Conservation (phyloP, 2,329 filamentous ascomycete genomes). For the Sordariomycetes sp. region DNA sequence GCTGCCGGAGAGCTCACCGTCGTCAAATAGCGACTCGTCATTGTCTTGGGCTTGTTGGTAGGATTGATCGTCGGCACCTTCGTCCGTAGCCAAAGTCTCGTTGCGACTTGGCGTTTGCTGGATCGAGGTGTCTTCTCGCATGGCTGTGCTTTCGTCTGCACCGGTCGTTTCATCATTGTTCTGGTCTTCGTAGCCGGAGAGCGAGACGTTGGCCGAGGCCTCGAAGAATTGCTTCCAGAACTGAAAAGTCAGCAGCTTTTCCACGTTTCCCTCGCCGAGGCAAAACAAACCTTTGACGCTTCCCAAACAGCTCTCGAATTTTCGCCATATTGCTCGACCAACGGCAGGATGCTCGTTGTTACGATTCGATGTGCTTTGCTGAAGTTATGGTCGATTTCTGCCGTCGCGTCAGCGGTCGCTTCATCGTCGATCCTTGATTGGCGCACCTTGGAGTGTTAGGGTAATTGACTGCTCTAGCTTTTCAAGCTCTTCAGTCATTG, state of each 20-base stretch:
- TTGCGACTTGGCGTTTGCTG: conserved; percentile 35
- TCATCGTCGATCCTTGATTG: no score
- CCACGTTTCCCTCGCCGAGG: no score
- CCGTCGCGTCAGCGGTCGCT: no score
- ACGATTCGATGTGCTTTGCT: conserved; percentile 94
- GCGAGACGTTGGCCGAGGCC: conserved; percentile 90
- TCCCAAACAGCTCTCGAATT: conserved; percentile 95
- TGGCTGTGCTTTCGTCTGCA: conserved; percentile 41
- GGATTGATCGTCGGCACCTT: conserved; percentile 20
- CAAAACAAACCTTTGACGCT: conserved; percentile 65
- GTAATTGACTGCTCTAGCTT: conserved; percentile 95
- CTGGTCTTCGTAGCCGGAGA: conserved; percentile 87
- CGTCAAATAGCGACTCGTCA: conserved; percentile 63
- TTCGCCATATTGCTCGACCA: conserved; percentile 92
- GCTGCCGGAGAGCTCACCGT: conserved; percentile 53
- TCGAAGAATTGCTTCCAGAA: conserved; percentile 99
- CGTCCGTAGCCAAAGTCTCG: conserved; percentile 17
- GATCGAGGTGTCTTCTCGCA: conserved; percentile 45
- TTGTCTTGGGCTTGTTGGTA: conserved; percentile 39
- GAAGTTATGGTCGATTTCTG: conserved; percentile 98
- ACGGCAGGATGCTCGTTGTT: conserved; percentile 81
- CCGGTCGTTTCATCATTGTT: conserved; percentile 56
- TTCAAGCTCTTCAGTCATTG: conserved; percentile 90
- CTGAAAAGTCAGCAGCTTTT: conserved; percentile 30
- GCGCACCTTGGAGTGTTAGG: conserved; percentile 76